A percentile compares a stretch with the other conserved stretches of the same genome.
phyloP scores from a whole-genome alignment of 176 grass and related monocot genomes.

The Thinopyrum elongatum region DNA sequence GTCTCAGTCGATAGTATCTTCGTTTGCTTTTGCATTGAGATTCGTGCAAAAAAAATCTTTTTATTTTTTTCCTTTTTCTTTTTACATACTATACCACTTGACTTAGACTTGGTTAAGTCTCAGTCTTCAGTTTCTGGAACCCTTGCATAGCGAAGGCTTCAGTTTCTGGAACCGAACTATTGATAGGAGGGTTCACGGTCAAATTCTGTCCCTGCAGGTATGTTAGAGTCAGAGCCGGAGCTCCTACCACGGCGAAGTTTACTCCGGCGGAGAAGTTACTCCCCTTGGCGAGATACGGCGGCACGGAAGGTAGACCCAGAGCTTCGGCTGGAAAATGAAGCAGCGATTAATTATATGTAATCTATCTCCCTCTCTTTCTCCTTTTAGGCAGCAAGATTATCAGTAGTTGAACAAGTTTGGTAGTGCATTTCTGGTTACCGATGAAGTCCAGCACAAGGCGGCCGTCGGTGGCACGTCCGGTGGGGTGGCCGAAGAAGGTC shows the following conservation, averaged over 20 bases:
- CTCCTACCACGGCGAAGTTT: conserved; percentile 47
- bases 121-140: too few species aligned
- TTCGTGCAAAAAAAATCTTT: too few species aligned
- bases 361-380: too few species aligned
- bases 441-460: conserved; percentile 52
- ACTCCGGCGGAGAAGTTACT: conserved; percentile 39
- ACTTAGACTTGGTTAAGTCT: too few species aligned
- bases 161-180: conserved; percentile 52
- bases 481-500: conserved; percentile 48
- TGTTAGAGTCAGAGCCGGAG: conserved; percentile 34
- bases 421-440: background rate
- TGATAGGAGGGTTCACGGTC: background rate
- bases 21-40: too few species aligned
- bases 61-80: too few species aligned
- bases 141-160: conserved; percentile 47
- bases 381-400: too few species aligned
- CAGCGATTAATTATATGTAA: too few species aligned
- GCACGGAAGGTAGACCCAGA: conserved; percentile 44
- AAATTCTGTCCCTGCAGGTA: conserved; percentile 39
- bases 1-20: too few species aligned
- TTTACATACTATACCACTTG: too few species aligned
- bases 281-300: conserved; percentile 20
- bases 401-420: background rate
- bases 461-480: conserved; percentile 44
- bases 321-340: conserved; percentile 21